phyloP scores from a whole-genome alignment of 1,284 basidiomycete species.

The Fomitiporia mediterranea region DNA sequence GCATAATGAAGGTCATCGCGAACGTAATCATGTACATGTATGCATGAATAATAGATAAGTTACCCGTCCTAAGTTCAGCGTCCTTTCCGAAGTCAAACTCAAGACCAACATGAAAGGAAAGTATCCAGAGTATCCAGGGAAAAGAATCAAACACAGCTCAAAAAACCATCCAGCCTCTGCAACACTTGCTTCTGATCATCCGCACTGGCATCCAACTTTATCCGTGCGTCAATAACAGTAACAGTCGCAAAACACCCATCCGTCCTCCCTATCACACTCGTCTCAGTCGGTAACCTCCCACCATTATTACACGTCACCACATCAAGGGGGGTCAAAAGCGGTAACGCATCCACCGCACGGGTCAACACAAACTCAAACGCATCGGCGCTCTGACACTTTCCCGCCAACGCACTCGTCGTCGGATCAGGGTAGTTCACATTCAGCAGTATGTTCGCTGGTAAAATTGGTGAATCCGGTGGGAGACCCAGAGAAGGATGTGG shows the following conservation, averaged over 20 bases:
- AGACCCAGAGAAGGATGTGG: no score
- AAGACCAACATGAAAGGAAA: not conserved
- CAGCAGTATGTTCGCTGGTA: conserved; percentile 38
- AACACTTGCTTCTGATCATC: conserved; percentile 37
- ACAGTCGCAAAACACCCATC: conserved; percentile 43
- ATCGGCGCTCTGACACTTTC: conserved; percentile 32
- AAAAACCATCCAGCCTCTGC: conserved; percentile 32
- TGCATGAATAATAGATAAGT: no score
- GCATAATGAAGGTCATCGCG: no score
- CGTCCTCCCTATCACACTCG: conserved; percentile 29
- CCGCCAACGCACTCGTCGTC: conserved; percentile 21
- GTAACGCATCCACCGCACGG: not conserved
- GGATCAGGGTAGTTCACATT: conserved; percentile 50
- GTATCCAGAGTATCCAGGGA: not conserved
- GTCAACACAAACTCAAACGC: conserved; percentile 38
- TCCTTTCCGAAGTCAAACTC: no score
- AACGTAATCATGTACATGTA: no score
- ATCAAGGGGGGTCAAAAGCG: conserved; percentile 23
- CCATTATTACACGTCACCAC: conserved; percentile 39
- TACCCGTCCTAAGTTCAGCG: no score
- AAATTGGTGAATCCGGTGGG: conserved; percentile 29
- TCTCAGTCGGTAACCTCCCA: conserved; percentile 41
- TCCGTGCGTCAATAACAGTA: conserved; percentile 42
- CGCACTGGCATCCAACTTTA: conserved; percentile 40
- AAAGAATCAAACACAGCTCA: conserved; percentile 25